Conservation (phyloP, 2,329 filamentous ascomycete species). For the Nothophoma quercina region DNA sequence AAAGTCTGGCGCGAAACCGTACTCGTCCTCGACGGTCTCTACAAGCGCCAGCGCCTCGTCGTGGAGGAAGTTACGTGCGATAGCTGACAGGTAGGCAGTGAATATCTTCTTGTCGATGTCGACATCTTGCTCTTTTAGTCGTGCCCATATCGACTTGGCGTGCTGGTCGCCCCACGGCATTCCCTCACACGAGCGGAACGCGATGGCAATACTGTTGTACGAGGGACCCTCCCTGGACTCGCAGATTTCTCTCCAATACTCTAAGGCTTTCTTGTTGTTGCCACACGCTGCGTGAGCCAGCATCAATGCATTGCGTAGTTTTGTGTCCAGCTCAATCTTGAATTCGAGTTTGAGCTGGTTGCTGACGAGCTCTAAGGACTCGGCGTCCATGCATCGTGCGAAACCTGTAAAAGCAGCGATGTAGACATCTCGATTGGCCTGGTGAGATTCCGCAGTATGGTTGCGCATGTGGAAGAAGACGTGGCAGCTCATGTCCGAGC, state of each 20-base stretch:
- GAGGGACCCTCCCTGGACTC: slow-evolving; percentile 84
- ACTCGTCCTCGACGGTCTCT: slow-evolving; percentile 69
- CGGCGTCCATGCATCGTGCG: slow-evolving; percentile 64
- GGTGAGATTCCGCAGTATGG: slow-evolving; percentile 67
- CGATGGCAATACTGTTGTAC: slow-evolving; percentile 79
- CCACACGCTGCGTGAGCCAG: slow-evolving; percentile 79
- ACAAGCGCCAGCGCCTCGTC: slow-evolving; percentile 73
- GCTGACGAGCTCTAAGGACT: slow-evolving; percentile 77
- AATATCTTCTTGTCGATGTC: slow-evolving; percentile 78
- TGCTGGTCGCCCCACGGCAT: slow-evolving; percentile 54
- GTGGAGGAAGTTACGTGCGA: slow-evolving; percentile 76
- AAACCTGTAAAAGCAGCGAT: slow-evolving; percentile 79
- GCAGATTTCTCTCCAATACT: slow-evolving; percentile 86
- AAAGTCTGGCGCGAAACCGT: slow-evolving; percentile 71
- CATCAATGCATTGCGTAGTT: slow-evolving; percentile 84
- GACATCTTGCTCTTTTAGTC: slow-evolving; percentile 77
- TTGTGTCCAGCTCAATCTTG: slow-evolving; percentile 77
- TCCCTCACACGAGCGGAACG: slow-evolving; percentile 80
- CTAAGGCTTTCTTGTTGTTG: slow-evolving; percentile 70
- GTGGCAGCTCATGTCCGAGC: slow-evolving; percentile 83
- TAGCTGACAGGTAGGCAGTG: slow-evolving; percentile 76
- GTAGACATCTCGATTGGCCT: slow-evolving; percentile 79
- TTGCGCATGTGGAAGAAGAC: slow-evolving; percentile 96
- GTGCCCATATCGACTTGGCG: slow-evolving; percentile 70
- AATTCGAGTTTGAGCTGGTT: slow-evolving; percentile 95